Evolutionary conservation across 306 rosid species (phyloP).

Genomic region (Hylodesmum podocarpum): DNA sequence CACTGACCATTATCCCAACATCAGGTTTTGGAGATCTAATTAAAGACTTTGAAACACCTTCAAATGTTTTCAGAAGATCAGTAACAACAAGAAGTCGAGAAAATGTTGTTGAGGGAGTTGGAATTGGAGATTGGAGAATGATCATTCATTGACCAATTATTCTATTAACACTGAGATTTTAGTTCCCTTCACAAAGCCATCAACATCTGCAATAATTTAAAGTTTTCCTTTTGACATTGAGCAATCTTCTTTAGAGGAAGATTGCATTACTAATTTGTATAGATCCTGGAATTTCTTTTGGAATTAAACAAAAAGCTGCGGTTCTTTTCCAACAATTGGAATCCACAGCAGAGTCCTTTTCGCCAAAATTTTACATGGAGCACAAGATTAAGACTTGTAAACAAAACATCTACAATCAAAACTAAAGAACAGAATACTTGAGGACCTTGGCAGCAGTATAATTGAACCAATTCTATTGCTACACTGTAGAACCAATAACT

Average conservation of each 20-base stretch:
- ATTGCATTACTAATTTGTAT: no score
- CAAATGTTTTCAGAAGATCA: constrained; percentile 34
- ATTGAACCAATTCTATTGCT: not conserved
- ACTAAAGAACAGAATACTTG: not conserved
- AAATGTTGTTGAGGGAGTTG: constrained; percentile 22
- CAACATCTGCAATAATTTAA: constrained; percentile 19
- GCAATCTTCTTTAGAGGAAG: constrained; percentile 24
- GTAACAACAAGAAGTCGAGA: constrained; percentile 27
- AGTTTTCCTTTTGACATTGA: constrained; percentile 5
- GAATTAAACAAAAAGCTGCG: no score
- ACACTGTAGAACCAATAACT: not conserved
- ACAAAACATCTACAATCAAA: not conserved
- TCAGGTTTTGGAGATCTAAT: constrained; percentile 46
- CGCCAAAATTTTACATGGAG: no score
- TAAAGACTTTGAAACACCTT: constrained; percentile 45
- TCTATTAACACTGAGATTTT: constrained; percentile 19
- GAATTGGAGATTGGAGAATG: constrained; percentile 25
- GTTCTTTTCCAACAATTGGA: no score
- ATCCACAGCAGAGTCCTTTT: no score
- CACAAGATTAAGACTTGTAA: not conserved
- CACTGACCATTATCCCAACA: constrained; percentile 36
- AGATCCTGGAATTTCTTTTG: no score
- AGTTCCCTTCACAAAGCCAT: constrained; percentile 28
- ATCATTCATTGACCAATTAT: constrained; percentile 25
- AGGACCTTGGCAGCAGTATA: not conserved